phyloP scores from a whole-genome alignment of 1,284 basidiomycete genomes.

The Sporisorium exsertum region DNA sequence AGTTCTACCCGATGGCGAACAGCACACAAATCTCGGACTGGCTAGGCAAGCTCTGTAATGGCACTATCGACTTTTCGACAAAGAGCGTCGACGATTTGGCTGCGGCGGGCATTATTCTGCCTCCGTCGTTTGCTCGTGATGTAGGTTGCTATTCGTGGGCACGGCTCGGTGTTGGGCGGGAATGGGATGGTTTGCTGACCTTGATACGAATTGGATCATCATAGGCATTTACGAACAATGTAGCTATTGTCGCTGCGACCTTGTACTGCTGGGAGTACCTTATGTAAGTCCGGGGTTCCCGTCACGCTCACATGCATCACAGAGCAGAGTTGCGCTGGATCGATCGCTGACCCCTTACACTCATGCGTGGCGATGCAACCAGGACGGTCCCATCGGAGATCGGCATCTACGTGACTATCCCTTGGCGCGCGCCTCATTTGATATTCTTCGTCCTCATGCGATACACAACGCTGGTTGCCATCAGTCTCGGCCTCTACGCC shows the following conservation, averaged over 20 bases:
- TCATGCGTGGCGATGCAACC: background rate
- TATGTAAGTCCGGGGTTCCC: conserved; percentile 21
- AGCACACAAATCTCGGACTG: background rate
- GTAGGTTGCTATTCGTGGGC: conserved; percentile 6
- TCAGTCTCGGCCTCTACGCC: conserved; percentile 42
- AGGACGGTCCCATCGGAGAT: conserved; percentile 39
- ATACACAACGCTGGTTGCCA: conserved; percentile 44
- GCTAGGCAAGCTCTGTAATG: conserved; percentile 1
- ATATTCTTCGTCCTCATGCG: conserved; percentile 53
- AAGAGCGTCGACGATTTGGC: background rate
- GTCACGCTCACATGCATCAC: too few relatives aligned
- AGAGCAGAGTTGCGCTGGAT: background rate
- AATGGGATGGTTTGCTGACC: background rate
- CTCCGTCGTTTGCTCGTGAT: conserved; percentile 12
- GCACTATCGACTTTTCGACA: background rate
- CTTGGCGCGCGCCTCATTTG: conserved; percentile 40
- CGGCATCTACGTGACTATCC: conserved; percentile 24
- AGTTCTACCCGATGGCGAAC: background rate
- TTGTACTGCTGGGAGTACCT: conserved; percentile 42
- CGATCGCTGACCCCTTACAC: background rate
- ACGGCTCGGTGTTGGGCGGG: background rate
- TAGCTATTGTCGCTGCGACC: conserved; percentile 31
- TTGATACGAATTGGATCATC: background rate
- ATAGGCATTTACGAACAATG: conserved; percentile 17
- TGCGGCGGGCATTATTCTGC: conserved; percentile 6